Percentiles rank a stretch among this genome's conserved stretches.
Evolutionary conservation across 1,284 basidiomycete species (phyloP).

Genomic region (Moesziomyces sp.): DNA sequence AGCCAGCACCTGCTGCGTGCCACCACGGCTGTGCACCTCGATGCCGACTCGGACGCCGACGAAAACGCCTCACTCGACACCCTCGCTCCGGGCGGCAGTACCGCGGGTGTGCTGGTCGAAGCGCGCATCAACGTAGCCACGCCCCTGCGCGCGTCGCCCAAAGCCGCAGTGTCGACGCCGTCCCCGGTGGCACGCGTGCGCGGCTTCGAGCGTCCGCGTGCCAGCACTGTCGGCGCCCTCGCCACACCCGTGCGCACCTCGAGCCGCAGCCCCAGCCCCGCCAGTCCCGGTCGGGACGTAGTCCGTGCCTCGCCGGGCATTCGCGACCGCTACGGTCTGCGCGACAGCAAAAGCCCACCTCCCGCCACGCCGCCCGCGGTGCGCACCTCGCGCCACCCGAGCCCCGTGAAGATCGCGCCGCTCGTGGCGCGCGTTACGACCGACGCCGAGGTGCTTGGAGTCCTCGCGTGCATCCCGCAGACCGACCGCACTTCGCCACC

Average conservation of each 20-base stretch:
- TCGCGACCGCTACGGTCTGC: constrained; percentile 22
- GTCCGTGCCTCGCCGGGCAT: constrained; percentile 31
- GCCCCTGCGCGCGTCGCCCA: constrained; percentile 25
- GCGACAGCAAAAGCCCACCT: constrained; percentile 23
- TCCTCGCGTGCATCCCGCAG: constrained; percentile 33
- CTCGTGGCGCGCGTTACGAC: constrained; percentile 1
- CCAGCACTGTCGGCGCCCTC: constrained; percentile 23
- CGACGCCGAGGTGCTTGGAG: constrained; percentile 41
- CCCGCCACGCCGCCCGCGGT: background rate
- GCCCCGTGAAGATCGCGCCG: constrained; percentile 6
- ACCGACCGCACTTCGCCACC: background rate
- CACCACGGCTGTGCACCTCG: constrained; percentile 9
- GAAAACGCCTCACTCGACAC: background rate
- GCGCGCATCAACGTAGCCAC: constrained; percentile 37
- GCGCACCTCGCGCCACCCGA: background rate
- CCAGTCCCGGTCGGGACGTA: constrained; percentile 9
- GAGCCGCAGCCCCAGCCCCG: background rate
- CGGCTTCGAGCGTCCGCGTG: constrained; percentile 13
- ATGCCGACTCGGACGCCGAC: background rate
- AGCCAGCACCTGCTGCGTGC: constrained; percentile 21
- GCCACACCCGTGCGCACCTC: constrained; percentile 2
- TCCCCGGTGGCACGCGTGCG: constrained; percentile 22
- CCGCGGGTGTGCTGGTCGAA: constrained; percentile 33
- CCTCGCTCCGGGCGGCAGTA: no score
- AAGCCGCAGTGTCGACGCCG: constrained; percentile 21